phyloP scores from a whole-genome alignment of 2,329 filamentous ascomycete genomes.

The Venturia effusa region DNA sequence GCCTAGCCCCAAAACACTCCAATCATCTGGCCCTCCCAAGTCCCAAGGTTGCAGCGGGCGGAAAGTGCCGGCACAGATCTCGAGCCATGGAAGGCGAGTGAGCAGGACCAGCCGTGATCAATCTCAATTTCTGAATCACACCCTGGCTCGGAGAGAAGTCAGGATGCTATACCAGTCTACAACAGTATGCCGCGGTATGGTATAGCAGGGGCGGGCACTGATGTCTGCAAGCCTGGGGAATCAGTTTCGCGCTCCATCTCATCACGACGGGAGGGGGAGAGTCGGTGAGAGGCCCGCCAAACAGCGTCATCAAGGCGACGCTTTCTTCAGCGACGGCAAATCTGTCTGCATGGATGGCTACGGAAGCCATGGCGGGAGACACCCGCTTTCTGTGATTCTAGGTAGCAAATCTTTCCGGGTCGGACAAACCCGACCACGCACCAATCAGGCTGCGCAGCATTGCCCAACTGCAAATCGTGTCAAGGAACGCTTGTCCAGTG shows the following conservation, averaged over 20 bases:
- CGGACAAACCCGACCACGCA: neutral
- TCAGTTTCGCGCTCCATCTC: neutral
- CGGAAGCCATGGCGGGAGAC: neutral
- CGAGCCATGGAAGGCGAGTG: neutral
- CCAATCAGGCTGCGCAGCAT: neutral
- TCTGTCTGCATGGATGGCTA: constrained; percentile 1
- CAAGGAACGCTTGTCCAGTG: neutral
- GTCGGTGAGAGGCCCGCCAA: constrained; percentile 3
- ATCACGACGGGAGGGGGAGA: neutral
- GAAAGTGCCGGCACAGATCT: neutral
- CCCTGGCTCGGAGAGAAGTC: neutral
- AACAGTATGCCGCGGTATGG: too few relatives aligned
- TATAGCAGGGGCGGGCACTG: neutral
- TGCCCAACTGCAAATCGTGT: neutral
- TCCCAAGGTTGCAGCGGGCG: neutral
- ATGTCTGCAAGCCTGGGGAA: neutral
- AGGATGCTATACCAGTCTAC: neutral
- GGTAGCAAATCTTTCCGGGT: neutral
- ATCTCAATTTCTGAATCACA: neutral
- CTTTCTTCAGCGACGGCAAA: constrained; percentile 2
- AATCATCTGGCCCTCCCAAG: neutral
- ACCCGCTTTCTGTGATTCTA: neutral
- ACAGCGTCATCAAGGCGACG: neutral
- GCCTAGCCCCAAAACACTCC: neutral
- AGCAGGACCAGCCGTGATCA: neutral